phyloP scores from a whole-genome alignment of 169 alveolate species.

The Eimeria sp. region DNA sequence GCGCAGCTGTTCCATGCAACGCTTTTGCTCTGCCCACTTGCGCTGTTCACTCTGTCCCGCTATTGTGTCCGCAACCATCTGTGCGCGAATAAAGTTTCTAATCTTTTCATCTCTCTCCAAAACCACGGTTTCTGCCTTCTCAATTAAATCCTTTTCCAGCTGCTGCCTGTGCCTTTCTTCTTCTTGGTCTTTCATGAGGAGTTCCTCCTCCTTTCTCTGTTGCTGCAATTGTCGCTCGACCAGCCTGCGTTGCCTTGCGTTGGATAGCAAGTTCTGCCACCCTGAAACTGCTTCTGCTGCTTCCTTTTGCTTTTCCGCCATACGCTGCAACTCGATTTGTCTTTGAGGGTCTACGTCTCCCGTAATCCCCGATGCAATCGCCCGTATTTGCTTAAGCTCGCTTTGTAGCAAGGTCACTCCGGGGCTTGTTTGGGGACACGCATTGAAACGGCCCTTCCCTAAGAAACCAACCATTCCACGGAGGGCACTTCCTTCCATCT shows the following conservation, averaged over 20 bases:
- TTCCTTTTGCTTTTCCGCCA: conserved; percentile 37
- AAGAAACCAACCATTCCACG: background rate
- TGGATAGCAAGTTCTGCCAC: conserved; percentile 41
- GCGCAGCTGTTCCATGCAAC: background rate
- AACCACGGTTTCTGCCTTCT: background rate
- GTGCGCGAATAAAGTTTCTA: conserved; percentile 39
- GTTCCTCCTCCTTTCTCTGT: background rate
- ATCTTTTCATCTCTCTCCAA: conserved; percentile 18
- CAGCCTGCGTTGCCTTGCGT: conserved; percentile 16
- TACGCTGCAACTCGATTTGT: conserved; percentile 3
- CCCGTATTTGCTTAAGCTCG: conserved; percentile 31
- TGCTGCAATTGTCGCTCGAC: background rate
- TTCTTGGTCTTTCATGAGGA: conserved; percentile 20
- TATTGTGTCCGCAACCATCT: conserved; percentile 49
- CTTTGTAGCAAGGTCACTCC: conserved; percentile 59
- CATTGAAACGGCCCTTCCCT: background rate
- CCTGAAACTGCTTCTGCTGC: conserved; percentile 26
- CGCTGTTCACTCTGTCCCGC: conserved; percentile 61
- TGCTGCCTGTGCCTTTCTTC: background rate
- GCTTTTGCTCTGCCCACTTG: conserved; percentile 13
- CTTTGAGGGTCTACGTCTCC: background rate
- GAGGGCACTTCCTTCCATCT: background rate
- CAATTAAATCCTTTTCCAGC: background rate
- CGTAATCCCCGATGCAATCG: conserved; percentile 9
- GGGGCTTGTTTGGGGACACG: background rate